Conservation (phyloP, 306 rosid genomes). For the Vachellia pachyceras region DNA sequence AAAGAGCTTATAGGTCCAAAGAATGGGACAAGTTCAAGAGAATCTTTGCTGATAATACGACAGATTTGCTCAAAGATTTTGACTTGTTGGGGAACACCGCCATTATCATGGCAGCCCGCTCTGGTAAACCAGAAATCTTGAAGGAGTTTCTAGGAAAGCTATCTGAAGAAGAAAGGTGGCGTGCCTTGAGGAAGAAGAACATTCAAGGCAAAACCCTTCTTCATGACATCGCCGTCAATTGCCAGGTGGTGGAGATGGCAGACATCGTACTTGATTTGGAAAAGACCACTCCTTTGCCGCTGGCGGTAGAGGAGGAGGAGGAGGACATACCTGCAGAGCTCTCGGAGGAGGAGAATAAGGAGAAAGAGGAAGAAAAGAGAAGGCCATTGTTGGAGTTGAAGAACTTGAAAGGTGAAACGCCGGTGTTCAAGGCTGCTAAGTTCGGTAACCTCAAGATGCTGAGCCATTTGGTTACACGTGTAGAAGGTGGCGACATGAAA, state of each 20-base stretch:
- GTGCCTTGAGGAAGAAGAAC: not conserved
- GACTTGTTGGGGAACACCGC: not conserved
- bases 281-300: not conserved
- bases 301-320: too few relatives aligned
- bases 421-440: conserved; percentile 31
- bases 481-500: too few relatives aligned
- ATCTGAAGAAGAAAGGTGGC: not conserved
- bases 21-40: not conserved
- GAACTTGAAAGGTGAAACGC: conserved; percentile 28
- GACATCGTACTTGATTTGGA: not conserved
- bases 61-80: not conserved
- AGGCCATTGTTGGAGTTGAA: not conserved
- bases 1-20: not conserved
- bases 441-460: conserved; percentile 10
- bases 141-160: not conserved
- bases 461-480: not conserved
- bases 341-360: not conserved
- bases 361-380: not conserved
- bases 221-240: not conserved
- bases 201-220: not conserved
- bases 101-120: not conserved
- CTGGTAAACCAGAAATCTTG: not conserved
- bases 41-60: not conserved
- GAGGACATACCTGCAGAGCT: too few relatives aligned
- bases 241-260: not conserved